Evolutionary conservation across 305 asterid species (phyloP), one percentile per base, ranked within the genome.

Genomic region (Striga hermonthica): DNA sequence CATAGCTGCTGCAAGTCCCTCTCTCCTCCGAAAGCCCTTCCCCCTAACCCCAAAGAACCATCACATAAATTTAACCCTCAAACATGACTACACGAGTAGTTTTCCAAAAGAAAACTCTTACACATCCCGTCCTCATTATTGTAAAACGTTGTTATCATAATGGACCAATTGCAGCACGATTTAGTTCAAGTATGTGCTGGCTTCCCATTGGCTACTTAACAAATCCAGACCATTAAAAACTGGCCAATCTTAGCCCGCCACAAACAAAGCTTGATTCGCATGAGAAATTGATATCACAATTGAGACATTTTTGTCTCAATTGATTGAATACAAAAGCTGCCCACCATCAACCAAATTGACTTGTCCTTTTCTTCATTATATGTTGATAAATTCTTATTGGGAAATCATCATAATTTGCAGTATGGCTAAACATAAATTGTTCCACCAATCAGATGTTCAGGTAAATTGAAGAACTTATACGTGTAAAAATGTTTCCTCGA

Each of bases 221-320:
- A 72, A 67, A 64, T 52, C 63, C 52, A 76, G 64, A 64, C 63
- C 62, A 77, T 73, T 65, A 41, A 9, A 40, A 67, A 72, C 6
- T 12, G 11, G 58, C 84, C 77, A 77, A 84, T 86, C 9, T 59
- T 16, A 39, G 44, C 35, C 5, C 61, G 88, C 85, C 88, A 82
- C 76, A 57, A 66, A 31, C 13, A 68, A 57, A 49, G 52, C 14
- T 47, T 76, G 65, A 69, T 68, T 74, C 74, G 87, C 82, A 75
- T 79, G 79, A 70, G 76, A 57, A 57, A 66, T 69, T 69, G 70
- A 70, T 73, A 34, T n/a, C n/a, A 39, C 31, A 60, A 64, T 34
- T 58, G 71, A 55, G 69, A 76, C 71, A 63, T 62, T 41, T 68
- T 67, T 57, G 62, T 37, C 65, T 48, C 66, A 65, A 22, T 22